Conservation (phyloP, 345 rosid species). For the rapeseed (Brassica napus) region DNA sequence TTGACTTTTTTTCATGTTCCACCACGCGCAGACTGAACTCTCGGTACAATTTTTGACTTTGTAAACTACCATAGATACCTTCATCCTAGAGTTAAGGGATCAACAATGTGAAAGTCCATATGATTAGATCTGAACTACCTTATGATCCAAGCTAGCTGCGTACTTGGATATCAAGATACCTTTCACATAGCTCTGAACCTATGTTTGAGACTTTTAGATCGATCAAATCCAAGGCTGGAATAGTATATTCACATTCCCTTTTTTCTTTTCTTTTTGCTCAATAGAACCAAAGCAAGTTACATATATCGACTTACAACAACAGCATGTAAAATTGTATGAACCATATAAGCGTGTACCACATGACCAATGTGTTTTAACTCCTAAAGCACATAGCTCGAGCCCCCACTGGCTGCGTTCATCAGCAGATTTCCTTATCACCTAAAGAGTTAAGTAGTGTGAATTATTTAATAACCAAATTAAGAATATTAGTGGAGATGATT, state of each 20-base stretch:
- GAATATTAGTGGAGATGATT: not conserved
- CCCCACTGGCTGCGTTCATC: slow-evolving; percentile 29
- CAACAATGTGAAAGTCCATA: slow-evolving; percentile 4
- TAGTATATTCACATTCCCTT: slow-evolving; percentile 21
- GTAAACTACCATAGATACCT: not conserved
- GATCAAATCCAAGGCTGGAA: slow-evolving; percentile 3
- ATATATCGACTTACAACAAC: slow-evolving; percentile 26
- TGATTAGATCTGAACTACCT: slow-evolving; percentile 22
- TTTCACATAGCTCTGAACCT: too few species aligned
- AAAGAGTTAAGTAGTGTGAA: not conserved
- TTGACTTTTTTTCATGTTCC: slow-evolving; percentile 18
- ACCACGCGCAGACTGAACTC: slow-evolving; percentile 8
- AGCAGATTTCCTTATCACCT: slow-evolving; percentile 23
- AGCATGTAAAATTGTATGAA: slow-evolving; percentile 21
- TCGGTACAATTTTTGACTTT: slow-evolving; percentile 23
- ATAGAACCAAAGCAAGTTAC: slow-evolving; percentile 24
- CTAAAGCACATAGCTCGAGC: slow-evolving; percentile 15
- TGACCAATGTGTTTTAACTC: not conserved
- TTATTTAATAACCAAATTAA: too few species aligned
- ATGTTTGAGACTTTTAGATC: not conserved
- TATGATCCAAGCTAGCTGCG: slow-evolving; percentile 17
- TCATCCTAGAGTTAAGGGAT: slow-evolving; percentile 4
- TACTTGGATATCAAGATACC: not conserved
- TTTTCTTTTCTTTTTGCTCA: not conserved
- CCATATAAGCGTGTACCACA: slow-evolving; percentile 20